A percentile compares a stretch with the other conserved stretches of the same genome.
phyloP scores from a whole-genome alignment of 257 asterid genomes.

The Leonotis leonurus region DNA sequence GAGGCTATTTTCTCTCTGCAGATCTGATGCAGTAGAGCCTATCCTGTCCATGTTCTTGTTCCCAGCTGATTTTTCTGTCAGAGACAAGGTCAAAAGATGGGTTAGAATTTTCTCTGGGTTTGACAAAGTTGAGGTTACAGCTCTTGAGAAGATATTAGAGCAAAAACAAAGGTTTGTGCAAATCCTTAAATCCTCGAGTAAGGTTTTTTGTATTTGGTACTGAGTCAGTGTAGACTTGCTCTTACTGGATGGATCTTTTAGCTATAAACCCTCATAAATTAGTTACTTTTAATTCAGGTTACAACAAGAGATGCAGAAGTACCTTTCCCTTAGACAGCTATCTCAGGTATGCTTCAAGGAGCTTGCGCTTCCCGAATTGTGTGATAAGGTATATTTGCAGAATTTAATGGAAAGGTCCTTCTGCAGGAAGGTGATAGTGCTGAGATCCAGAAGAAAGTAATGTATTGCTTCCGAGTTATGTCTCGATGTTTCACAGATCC shows the following conservation, averaged over 20 bases:
- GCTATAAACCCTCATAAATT: not conserved
- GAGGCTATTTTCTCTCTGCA: constrained; percentile 31
- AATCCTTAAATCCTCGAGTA: constrained; percentile 10
- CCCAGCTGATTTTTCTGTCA: constrained; percentile 64
- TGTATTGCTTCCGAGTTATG: constrained; percentile 70
- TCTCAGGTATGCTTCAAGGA: constrained; percentile 48
- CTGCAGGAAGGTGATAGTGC: constrained; percentile 71
- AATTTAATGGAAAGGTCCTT: constrained; percentile 18
- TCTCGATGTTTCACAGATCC: constrained; percentile 81
- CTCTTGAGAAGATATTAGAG: constrained; percentile 92
- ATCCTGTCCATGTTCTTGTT: constrained; percentile 68
- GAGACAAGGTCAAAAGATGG: constrained; percentile 71
- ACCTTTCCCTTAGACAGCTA: constrained; percentile 63
- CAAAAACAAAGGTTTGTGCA: constrained; percentile 86
- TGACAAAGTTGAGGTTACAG: constrained; percentile 89
- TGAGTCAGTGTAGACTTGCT: not conserved
- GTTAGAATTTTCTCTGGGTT: constrained; percentile 63
- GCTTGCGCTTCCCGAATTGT: not conserved
- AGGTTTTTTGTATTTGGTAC: constrained; percentile 11
- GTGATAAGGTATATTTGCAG: constrained; percentile 1
- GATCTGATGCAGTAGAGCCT: constrained; percentile 85
- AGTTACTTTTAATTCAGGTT: constrained; percentile 44
- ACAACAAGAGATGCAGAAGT: constrained; percentile 86
- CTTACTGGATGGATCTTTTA: constrained; percentile 4
- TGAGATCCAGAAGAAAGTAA: constrained; percentile 74